A percentile compares a stretch with the other conserved stretches of the same genome.
These are phyloP conservation scores for Penicillium sp. DNA, from an alignment of 2,329 filamentous ascomycete genomes.

Conservation along the genomic window DNA sequence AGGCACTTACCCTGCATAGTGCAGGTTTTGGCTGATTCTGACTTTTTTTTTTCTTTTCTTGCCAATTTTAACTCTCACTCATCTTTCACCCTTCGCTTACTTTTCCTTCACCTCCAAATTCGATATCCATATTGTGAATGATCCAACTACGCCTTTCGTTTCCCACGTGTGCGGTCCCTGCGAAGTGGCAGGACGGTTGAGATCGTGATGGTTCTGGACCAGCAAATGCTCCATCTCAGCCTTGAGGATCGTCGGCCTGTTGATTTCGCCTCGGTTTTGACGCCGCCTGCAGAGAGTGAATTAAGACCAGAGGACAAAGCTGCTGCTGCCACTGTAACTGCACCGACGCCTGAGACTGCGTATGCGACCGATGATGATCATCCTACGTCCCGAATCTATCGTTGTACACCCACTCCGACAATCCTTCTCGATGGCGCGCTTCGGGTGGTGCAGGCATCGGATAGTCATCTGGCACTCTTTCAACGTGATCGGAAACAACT, in stretches of 20 bases:
- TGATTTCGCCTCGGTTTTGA: conserved; percentile 20
- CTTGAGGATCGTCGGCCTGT: conserved; percentile 20
- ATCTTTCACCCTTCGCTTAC: background rate
- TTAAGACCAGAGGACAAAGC: conserved; percentile 2
- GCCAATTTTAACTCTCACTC: background rate
- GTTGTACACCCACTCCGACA: conserved; percentile 35
- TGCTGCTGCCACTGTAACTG: background rate
- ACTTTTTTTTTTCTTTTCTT: too few species aligned
- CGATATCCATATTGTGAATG: background rate
- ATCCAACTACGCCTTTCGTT: background rate
- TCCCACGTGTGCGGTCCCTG: conserved; percentile 3
- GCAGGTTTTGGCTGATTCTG: too few species aligned
- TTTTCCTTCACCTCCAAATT: background rate
- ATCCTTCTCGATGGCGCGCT: conserved; percentile 38
- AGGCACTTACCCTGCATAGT: background rate
- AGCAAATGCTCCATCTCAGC: conserved; percentile 23
- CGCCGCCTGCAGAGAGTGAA: conserved; percentile 25
- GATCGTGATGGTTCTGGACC: conserved; percentile 18
- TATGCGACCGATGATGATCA: conserved; percentile 2
- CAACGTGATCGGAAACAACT: conserved; percentile 32
- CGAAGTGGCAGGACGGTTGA: conserved; percentile 5
- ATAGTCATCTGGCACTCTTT: conserved; percentile 40
- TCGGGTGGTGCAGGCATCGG: conserved; percentile 42
- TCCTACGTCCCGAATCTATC: conserved; percentile 25
- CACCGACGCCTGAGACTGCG: background rate